phyloP scores from a whole-genome alignment of 169 alveolate species.

The Hammondia hammondi region DNA sequence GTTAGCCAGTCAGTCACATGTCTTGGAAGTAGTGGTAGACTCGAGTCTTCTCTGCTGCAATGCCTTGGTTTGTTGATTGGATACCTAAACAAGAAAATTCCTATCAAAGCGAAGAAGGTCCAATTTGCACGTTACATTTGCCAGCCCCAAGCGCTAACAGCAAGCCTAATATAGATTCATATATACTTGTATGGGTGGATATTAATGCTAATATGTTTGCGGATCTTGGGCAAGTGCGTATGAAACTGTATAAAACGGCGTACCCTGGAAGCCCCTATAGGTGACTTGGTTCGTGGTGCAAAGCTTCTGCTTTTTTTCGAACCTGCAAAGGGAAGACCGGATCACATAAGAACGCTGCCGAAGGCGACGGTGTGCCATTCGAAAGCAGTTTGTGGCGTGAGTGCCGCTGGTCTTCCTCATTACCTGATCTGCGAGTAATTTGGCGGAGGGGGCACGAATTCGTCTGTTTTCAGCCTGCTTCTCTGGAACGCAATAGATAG shows the following conservation, averaged over 20 bases:
- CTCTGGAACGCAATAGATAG: neutral
- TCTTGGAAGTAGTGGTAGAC: conserved; percentile 27
- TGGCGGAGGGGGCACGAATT: neutral
- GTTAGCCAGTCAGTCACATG: neutral
- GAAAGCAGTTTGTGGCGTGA: no score
- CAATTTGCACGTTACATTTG: no score
- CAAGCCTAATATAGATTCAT: no score
- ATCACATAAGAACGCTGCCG: no score
- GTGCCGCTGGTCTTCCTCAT: neutral
- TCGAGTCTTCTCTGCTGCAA: conserved; percentile 35
- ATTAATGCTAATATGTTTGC: neutral
- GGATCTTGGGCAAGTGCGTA: neutral
- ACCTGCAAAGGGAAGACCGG: neutral
- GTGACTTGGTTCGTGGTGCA: neutral
- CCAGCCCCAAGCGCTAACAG: no score
- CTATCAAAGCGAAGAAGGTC: neutral
- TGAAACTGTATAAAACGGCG: neutral
- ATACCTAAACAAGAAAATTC: neutral
- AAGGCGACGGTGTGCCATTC: no score
- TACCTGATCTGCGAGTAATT: conserved; percentile 6
- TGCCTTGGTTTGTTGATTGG: conserved; percentile 37
- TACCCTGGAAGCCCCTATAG: conserved; percentile 37
- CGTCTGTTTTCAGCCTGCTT: conserved; percentile 37
- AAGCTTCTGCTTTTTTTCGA: neutral
- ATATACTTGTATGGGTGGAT: neutral